Evolutionary conservation across 148 eudicot genomes (phyloP).

Genomic region (Polygonum maritimum): DNA sequence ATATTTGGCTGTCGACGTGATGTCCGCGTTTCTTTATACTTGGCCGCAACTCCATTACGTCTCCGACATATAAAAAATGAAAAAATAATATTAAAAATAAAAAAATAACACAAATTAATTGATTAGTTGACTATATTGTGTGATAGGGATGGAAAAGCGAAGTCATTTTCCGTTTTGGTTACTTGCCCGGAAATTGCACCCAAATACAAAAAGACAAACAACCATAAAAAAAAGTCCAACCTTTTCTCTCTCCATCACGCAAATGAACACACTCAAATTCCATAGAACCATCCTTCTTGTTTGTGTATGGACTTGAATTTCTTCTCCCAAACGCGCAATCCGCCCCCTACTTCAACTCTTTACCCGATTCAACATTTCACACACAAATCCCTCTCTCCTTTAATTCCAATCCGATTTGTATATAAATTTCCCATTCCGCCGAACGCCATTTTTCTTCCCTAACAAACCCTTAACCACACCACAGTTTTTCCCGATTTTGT

Average conservation of each 20-base stretch:
- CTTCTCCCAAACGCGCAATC: background rate
- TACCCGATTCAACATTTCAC: background rate
- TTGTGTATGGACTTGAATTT: background rate
- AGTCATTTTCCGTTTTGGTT: background rate
- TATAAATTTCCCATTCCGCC: background rate
- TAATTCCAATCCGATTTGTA: background rate
- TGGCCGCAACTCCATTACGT: no score
- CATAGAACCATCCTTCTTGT: background rate
- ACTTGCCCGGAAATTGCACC: background rate
- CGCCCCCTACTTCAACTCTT: background rate
- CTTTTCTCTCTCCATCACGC: background rate
- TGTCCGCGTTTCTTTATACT: no score
- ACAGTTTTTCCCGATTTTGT: background rate
- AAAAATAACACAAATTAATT: background rate
- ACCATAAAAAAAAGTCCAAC: background rate
- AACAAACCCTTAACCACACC: background rate
- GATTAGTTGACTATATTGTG: background rate
- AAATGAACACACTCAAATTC: background rate
- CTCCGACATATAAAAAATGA: no score
- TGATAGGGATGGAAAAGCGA: background rate
- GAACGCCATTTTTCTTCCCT: background rate
- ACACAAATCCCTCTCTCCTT: background rate
- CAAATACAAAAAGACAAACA: background rate
- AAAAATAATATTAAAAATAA: no score
- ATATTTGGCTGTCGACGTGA: background rate